Evolutionary conservation across 257 asterid species (phyloP).

Genomic region (Solanum medicagineum): DNA sequence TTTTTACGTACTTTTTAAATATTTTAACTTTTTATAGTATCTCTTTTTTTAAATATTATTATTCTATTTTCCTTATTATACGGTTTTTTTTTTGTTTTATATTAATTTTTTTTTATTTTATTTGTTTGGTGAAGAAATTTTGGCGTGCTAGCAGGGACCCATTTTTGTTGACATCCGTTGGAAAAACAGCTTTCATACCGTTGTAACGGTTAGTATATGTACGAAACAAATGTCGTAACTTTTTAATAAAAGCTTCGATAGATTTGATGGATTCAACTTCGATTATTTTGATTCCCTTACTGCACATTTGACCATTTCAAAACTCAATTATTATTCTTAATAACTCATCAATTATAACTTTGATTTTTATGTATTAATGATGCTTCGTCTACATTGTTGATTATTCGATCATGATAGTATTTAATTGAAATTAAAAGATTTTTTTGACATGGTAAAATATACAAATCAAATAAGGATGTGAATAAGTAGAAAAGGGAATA

Average conservation of each 20-base stretch:
- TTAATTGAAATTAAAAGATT: not conserved
- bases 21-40: no score
- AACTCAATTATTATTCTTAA: not conserved
- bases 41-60: no score
- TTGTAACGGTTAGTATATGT: not conserved
- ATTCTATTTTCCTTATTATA: no score
- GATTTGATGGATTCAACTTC: not conserved
- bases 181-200: not conserved
- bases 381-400: not conserved
- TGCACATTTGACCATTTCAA: not conserved
- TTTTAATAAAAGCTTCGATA: not conserved
- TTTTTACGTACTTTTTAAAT: no score
- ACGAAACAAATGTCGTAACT: not conserved
- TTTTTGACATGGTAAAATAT: not conserved
- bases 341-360: not conserved
- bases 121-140: not conserved
- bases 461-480: not conserved
- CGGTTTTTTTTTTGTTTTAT: no score
- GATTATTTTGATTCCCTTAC: not conserved
- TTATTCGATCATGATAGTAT: not conserved
- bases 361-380: not conserved
- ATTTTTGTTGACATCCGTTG: not conserved
- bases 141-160: not conserved
- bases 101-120: not conserved
- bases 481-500: not conserved